These are phyloP conservation scores for Xylaria arbuscula DNA, from an alignment of 2,329 filamentous ascomycete genomes.

Conservation along the genomic window DNA sequence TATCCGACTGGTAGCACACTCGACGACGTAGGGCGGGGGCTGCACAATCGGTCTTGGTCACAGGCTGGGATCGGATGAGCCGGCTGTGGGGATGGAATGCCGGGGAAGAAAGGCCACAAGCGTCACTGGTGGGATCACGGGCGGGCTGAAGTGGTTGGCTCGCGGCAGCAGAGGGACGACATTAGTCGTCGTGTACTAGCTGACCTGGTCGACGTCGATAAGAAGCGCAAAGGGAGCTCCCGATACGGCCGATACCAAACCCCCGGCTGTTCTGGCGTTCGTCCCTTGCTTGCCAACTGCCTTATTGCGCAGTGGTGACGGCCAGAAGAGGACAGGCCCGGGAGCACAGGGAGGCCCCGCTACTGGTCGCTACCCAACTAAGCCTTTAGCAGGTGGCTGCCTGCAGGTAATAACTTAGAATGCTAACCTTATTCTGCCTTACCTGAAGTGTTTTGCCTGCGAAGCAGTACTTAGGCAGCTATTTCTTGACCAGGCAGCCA, in stretches of 20 bases:
- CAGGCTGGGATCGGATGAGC: constrained; percentile 25
- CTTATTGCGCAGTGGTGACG: constrained; percentile 28
- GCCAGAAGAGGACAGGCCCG: neutral
- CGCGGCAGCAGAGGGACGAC: neutral
- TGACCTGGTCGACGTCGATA: constrained; percentile 13
- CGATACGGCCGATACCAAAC: constrained; percentile 35
- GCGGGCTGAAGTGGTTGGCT: neutral
- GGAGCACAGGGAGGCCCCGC: too few species aligned
- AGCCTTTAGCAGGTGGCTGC: neutral
- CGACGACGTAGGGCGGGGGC: constrained; percentile 9
- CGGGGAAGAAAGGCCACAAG: constrained; percentile 8
- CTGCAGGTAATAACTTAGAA: constrained; percentile 1
- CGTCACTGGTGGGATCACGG: constrained; percentile 9
- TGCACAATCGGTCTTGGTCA: neutral
- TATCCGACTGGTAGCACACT: neutral
- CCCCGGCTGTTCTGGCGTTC: constrained; percentile 11
- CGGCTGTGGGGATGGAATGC: constrained; percentile 31
- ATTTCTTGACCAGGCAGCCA: neutral
- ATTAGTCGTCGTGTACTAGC: neutral
- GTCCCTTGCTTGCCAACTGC: neutral
- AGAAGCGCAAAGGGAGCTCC: constrained; percentile 26
- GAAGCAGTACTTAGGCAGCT: neutral
- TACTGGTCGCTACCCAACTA: neutral
- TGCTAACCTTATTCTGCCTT: too few species aligned
- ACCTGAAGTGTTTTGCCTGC: too few species aligned